Base-by-base conservation (phyloP, 352 stramenopile genomes). In the Globisporangium carolinianum region DNA sequence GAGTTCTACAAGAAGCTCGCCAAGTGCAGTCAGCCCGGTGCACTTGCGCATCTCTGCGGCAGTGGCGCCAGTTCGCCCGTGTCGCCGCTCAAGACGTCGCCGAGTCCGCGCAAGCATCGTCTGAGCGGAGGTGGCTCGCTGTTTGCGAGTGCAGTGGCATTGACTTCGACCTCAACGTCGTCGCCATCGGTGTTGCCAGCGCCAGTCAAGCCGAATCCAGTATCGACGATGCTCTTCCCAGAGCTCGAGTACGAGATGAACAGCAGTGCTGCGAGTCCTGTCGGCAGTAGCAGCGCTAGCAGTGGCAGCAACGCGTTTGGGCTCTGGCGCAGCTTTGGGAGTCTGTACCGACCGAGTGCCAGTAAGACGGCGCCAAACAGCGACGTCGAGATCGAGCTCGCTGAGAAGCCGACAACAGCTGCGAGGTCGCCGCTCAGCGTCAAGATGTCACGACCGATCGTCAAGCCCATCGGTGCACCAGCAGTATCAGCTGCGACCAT, bases 1-100 rank as follows among this genome's bases (percentile, higher is more conserved):
- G 74, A 89, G 51, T 89, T 87, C 51, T 89, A 91, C 73, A 91
- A 89, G 65, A 91, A 88, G 58, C 69, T 91, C 49, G 71, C 78
- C 47, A 86, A 76, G 62, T 79, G 66, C 51, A 77, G 62, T 12
- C 67, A 81, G 50, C 67, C 72, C 46, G 47, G 42, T 39, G 39
- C 48, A 37, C 39, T 5, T 17, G 36, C 24, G 6, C 41, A 18
- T 35, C 11, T 14, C 15, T 17, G n/a, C 3, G 24, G 24, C 24
- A 32, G 24, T 32, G 24, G 24, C 24, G 24, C 24, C 24, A 2
- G 24, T 32, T 32, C 24, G 24, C 24, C 24, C 24, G 45, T 51
- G 5, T 58, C 47, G 7, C 58, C 65, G 5, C 48, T 52, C 10
- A 63, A 61, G 39, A 39, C 57, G 2, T 60, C 57, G 1, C 18